Base-by-base conservation (phyloP, 805 yeast species). In the Candida boleticola region DNA sequence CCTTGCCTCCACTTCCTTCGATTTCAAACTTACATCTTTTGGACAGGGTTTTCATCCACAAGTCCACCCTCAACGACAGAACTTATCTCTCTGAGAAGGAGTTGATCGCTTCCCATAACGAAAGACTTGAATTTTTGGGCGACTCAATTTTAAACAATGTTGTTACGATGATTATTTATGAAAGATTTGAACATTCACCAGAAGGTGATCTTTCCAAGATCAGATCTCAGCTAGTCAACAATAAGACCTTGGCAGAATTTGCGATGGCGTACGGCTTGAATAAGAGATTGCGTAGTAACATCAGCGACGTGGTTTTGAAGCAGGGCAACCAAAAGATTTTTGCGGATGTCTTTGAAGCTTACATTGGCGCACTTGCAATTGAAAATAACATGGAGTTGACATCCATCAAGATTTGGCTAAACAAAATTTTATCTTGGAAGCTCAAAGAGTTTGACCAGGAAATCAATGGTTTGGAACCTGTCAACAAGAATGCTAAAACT, bases 341-440 rank as follows among this genome's bases (percentile, higher is more conserved):
- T 54, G 96, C 98, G 0, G 99, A 92, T 69, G 80, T 85, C 0
- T 87, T 92, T 58, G 99, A 93, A 63, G 97, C 98, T 0, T 92
- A 92, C 51, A 74, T 93, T 36, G 98, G 96, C 5, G 99, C 95
- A 0, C 61, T 92, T 25, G 74, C 76, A 5, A 68, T 79, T 18
- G 95, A 86, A 48, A 67, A 76, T 31, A 65, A 64, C 10, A 60
- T 65, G 14, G 76, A 80, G 45, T 64, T 76, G 38, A 58, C 66
- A 2, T 71, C 61, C 18, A 73, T 85, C 5, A 73, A 74, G 48
- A 60, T 67, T 10, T 85, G 92, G 92, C 56, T 85, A 21, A 52
- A 59, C 4, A 59, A 66, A 36, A 59, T 84, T 30, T 75, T 82
- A 26, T 63, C 61, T n/a, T 79, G 81, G 2, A 64, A 73, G 27